Base-by-base conservation (phyloP, 2,329 filamentous ascomycete species). In the Coniella lustricola region DNA sequence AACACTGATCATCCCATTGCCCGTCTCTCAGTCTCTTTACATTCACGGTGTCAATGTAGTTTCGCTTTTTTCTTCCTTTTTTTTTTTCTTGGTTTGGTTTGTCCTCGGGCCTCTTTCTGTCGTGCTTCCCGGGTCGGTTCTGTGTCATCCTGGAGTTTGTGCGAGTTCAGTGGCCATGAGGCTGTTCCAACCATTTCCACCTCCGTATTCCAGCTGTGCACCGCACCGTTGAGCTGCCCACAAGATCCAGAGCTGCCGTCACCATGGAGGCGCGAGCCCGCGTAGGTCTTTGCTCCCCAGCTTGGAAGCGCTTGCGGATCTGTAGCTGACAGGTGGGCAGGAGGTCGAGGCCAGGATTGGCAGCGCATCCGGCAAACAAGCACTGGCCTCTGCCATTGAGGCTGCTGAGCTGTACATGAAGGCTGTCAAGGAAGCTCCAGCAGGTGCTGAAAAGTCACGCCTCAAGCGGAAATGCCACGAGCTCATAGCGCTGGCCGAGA, bases 361-460 rank as follows among this genome's bases (percentile, higher is more conserved):
- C 51, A 62, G 64, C 52, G 70, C 78, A 33, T 62, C 64, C 20
- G 77, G 73, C 41, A 75, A 78, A 55, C 81, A 82, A 57, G 89
- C 88, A 37, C 74, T 96, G 48, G 71, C 82, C 44, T 77, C 87
- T 63, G 84, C 88, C 43, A 88, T 95, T 60, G 72, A 76, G 55
- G 87, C 86, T 4, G 85, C 83, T 18, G 89, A 96, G 62, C 71
- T 85, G 44, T 90, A 93, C 57, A 87, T 96, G 81, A 79, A 80
- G 59, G 87, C 87, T 2, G 71, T 87, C 46, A 74, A 72, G 51
- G 70, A 86, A 51, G 76, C 83, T 5, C 65, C 71, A n/a, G 73
- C 68, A 44, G 67, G 78, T n/a, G 64, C 67, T 3, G 84, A 94
- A 49, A 87, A 81, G 56, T 68, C 71, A 36, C 75, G 78, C n/a